Evolutionary conservation across 331 rosid genomes (phyloP).

Genomic region (Acacia pycnantha): DNA sequence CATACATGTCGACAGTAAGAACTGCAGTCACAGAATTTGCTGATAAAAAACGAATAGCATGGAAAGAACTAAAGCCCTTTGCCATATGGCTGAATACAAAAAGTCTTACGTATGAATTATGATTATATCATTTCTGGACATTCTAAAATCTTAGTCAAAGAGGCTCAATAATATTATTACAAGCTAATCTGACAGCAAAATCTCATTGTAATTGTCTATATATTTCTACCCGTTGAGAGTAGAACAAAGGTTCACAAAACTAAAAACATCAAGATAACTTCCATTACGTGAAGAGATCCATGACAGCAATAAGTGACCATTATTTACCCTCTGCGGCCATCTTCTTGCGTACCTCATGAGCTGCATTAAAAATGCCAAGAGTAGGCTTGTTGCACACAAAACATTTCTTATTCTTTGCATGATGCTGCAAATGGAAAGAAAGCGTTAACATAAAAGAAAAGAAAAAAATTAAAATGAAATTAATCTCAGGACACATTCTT

Average conservation of each 20-base stretch:
- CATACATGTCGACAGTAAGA: neutral
- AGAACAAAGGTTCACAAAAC: neutral
- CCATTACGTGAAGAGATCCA: constrained; percentile 13
- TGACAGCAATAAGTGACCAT: neutral
- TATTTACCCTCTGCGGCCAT: constrained; percentile 61
- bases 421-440: constrained; percentile 59
- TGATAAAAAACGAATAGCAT: neutral
- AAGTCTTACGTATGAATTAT: neutral
- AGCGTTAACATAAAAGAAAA: neutral
- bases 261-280: constrained; percentile 8
- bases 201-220: neutral
- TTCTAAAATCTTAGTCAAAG: constrained; percentile 21
- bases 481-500: constrained; percentile 8
- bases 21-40: neutral
- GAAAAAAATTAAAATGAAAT: neutral
- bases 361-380: constrained; percentile 80
- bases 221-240: neutral
- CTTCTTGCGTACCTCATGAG: constrained; percentile 76
- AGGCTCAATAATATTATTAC: constrained; percentile 2
- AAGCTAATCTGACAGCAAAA: neutral
- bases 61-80: neutral
- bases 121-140: constrained; percentile 8
- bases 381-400: constrained; percentile 86
- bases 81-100: neutral
- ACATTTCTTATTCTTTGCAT: constrained; percentile 85